Conservation (phyloP, 2,329 filamentous ascomycete genomes). For the Penicillium sp. region DNA sequence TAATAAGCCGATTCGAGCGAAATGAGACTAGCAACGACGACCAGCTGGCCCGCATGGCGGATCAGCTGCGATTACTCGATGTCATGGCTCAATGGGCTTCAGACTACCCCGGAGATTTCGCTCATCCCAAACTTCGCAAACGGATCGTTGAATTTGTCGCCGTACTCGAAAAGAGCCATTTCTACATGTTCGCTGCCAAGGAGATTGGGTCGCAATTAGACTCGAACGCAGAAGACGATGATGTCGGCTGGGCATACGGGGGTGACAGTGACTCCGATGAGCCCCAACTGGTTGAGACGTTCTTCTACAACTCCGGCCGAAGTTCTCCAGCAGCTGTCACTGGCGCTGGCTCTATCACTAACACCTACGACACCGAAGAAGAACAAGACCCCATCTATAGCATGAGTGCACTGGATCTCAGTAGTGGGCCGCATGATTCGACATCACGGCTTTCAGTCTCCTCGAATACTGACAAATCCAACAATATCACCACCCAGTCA, state of each 20-base stretch:
- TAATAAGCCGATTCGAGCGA: slow-evolving; percentile 61
- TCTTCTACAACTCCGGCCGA: slow-evolving; percentile 41
- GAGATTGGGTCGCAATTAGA: slow-evolving; percentile 81
- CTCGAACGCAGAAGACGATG: slow-evolving; percentile 77
- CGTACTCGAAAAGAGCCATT: slow-evolving; percentile 70
- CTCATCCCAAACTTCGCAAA: slow-evolving; percentile 68
- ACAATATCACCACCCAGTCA: slow-evolving; percentile 42
- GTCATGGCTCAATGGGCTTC: slow-evolving; percentile 86
- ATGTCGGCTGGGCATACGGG: slow-evolving; percentile 80
- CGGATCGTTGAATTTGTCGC: slow-evolving; percentile 72
- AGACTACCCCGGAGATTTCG: slow-evolving; percentile 90
- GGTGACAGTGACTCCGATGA: slow-evolving; percentile 62
- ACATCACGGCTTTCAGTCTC: slow-evolving; percentile 39
- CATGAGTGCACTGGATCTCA: slow-evolving; percentile 41
- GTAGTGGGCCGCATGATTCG: slow-evolving; percentile 38
- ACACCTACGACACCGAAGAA: slow-evolving; percentile 27
- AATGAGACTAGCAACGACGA: slow-evolving; percentile 71
- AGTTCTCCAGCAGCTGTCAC: slow-evolving; percentile 38
- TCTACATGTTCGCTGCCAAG: slow-evolving; percentile 79
- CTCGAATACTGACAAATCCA: slow-evolving; percentile 40
- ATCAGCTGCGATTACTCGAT: slow-evolving; percentile 78
- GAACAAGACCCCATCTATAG: slow-evolving; percentile 39
- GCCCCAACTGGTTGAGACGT: slow-evolving; percentile 41
- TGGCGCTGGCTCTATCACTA: slow-evolving; percentile 10
- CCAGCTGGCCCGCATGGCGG: slow-evolving; percentile 72